Evolutionary conservation across 441 rosid species (phyloP).

Genomic region (Mallotus repandus): DNA sequence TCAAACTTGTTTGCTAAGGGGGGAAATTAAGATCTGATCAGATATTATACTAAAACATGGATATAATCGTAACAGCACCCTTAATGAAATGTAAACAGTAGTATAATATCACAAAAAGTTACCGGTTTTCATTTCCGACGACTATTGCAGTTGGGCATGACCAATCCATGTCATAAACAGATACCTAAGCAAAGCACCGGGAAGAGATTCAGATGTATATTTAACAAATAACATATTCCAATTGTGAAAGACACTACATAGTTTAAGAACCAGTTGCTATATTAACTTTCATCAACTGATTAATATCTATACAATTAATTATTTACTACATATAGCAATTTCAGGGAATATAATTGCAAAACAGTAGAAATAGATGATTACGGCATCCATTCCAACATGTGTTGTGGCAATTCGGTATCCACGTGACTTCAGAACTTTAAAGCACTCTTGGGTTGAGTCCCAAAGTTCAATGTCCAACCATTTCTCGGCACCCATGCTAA

Average conservation of each 20-base stretch:
- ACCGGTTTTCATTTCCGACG: constrained; percentile 89
- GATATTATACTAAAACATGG: background rate
- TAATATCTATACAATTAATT: background rate
- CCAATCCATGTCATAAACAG: constrained; percentile 95
- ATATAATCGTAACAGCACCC: background rate
- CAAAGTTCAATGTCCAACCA: constrained; percentile 98
- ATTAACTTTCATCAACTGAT: background rate
- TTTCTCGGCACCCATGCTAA: constrained; percentile 98
- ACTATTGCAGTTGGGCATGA: constrained; percentile 89
- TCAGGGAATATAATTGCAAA: background rate
- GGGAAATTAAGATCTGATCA: background rate
- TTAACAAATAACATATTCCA: background rate
- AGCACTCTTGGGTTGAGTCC: constrained; percentile 75
- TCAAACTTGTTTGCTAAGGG: background rate
- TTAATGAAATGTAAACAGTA: background rate
- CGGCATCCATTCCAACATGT: constrained; percentile 81
- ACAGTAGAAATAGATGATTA: constrained; percentile 29
- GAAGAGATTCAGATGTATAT: background rate
- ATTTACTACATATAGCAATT: background rate
- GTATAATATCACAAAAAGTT: constrained; percentile 10
- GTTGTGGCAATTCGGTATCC: constrained; percentile 85
- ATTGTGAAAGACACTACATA: background rate
- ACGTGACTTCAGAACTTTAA: constrained; percentile 61
- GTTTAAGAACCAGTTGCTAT: background rate
- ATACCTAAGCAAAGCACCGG: constrained; percentile 47